phyloP scores from a whole-genome alignment of 352 stramenopile species.

The Globisporangium nodosum region DNA sequence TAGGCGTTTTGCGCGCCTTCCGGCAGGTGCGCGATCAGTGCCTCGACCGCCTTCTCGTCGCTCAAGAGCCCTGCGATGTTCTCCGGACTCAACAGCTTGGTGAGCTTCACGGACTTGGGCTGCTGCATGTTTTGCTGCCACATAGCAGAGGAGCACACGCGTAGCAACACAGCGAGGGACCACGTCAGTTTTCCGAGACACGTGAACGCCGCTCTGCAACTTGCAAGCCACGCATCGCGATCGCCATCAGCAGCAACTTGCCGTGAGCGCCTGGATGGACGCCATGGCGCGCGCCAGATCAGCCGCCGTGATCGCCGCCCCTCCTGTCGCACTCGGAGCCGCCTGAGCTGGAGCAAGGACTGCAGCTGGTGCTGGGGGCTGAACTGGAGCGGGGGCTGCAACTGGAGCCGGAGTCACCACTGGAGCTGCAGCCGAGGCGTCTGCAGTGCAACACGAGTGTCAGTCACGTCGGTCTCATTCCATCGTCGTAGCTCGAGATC shows the following conservation, averaged over 20 bases:
- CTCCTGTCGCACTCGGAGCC: constrained; percentile 3
- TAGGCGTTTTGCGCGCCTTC: constrained; percentile 71
- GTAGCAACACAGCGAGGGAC: neutral
- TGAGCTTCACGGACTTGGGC: constrained; percentile 55
- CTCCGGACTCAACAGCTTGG: constrained; percentile 52
- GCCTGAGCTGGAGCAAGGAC: constrained; percentile 8
- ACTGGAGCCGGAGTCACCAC: constrained; percentile 5
- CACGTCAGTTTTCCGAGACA: neutral
- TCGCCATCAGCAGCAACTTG: constrained; percentile 10
- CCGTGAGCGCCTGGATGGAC: constrained; percentile 59
- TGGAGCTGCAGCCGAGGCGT: neutral
- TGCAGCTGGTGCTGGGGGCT: constrained; percentile 13
- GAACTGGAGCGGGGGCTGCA: constrained; percentile 9
- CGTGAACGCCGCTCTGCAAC: no score
- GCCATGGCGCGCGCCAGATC: constrained; percentile 86
- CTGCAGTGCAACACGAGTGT: neutral
- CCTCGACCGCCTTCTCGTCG: constrained; percentile 48
- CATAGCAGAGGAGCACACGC: neutral
- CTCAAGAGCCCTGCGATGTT: constrained; percentile 56
- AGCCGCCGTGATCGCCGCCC: constrained; percentile 52
- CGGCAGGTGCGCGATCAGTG: constrained; percentile 65
- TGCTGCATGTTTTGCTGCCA: constrained; percentile 21
- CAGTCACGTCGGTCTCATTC: neutral
- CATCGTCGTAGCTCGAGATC: neutral
- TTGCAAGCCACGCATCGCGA: no score